A percentile compares a stretch with the other conserved stretches of the same genome.
These are phyloP conservation scores for Solanum chiquidenum DNA, from an alignment of 257 asterid species.

Conservation along the genomic window DNA sequence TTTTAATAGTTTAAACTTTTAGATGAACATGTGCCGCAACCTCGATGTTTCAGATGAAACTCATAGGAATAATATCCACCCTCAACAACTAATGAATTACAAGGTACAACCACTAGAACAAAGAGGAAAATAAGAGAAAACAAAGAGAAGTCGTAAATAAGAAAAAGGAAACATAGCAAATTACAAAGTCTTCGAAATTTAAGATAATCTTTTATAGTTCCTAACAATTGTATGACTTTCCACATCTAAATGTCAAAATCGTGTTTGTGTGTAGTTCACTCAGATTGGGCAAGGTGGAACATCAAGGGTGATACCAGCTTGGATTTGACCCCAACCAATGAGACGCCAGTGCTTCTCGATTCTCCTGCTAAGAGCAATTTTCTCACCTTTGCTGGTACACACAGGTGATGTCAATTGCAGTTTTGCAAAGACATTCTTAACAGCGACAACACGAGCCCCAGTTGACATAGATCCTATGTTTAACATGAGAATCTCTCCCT, in stretches of 20 bases:
- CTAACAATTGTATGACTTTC: conserved; percentile 33
- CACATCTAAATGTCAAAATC: conserved; percentile 31
- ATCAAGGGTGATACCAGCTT: conserved; percentile 84
- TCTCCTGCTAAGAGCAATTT: conserved; percentile 82
- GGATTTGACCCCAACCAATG: conserved; percentile 96
- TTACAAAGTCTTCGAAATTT: conserved; percentile 11
- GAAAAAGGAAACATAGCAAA: background rate
- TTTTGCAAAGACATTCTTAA: conserved; percentile 79
- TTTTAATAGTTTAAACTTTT: background rate
- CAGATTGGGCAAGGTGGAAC: conserved; percentile 79
- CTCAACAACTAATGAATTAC: conserved; percentile 1
- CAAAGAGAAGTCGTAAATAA: background rate
- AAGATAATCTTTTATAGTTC: conserved; percentile 28
- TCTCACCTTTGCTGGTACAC: conserved; percentile 93
- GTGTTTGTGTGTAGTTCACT: conserved; percentile 5
- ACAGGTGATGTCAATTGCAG: conserved; percentile 92
- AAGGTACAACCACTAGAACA: background rate
- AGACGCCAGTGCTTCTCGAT: conserved; percentile 99
- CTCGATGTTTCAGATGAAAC: background rate
- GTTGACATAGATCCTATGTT: conserved; percentile 99
- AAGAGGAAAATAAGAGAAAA: background rate
- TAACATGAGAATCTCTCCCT: conserved; percentile 94
- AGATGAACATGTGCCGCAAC: background rate
- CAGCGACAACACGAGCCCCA: conserved; percentile 87
- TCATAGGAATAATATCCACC: background rate